A percentile compares a stretch with the other conserved stretches of the same genome.
Evolutionary conservation across 2,329 filamentous ascomycete species (phyloP).

Genomic region (Bimuria novae-zelandiae): DNA sequence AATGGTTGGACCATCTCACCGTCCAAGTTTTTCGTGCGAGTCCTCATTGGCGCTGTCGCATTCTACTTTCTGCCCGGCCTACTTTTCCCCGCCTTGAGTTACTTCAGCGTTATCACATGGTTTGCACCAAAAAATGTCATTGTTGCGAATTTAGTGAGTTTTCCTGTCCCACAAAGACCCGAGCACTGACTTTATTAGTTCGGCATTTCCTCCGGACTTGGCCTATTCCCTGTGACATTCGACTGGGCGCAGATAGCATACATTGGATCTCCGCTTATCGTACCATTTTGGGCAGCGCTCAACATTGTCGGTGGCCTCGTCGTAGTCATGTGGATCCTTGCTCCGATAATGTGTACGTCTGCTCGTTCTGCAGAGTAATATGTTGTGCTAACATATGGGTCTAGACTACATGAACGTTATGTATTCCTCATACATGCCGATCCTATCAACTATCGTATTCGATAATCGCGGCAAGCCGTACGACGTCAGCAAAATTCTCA

Average conservation of each 20-base stretch:
- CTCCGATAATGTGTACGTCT: slow-evolving; percentile 69
- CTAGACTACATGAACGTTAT: slow-evolving; percentile 75
- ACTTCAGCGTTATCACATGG: slow-evolving; percentile 89
- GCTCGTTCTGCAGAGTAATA: neutral
- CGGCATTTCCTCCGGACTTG: slow-evolving; percentile 81
- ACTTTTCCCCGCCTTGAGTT: slow-evolving; percentile 81
- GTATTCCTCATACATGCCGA: slow-evolving; percentile 84
- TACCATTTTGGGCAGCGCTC: slow-evolving; percentile 84
- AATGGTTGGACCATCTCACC: slow-evolving; percentile 82
- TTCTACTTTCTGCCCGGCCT: slow-evolving; percentile 88
- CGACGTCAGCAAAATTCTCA: slow-evolving; percentile 80
- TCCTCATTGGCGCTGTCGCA: slow-evolving; percentile 71
- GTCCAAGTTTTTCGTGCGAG: slow-evolving; percentile 80
- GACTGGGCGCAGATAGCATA: slow-evolving; percentile 91
- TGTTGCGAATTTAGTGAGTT: slow-evolving; percentile 71
- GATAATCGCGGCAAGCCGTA: slow-evolving; percentile 82
- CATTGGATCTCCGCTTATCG: slow-evolving; percentile 81
- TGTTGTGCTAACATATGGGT: neutral
- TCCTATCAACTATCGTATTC: slow-evolving; percentile 82
- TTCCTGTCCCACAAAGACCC: neutral
- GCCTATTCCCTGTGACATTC: slow-evolving; percentile 83
- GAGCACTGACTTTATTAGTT: slow-evolving; percentile 54
- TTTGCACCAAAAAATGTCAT: slow-evolving; percentile 86
- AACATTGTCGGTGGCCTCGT: slow-evolving; percentile 82
- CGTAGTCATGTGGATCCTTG: slow-evolving; percentile 82